Conservation (phyloP, 2,329 filamentous ascomycete genomes). For the Pyrenophora graminea region DNA sequence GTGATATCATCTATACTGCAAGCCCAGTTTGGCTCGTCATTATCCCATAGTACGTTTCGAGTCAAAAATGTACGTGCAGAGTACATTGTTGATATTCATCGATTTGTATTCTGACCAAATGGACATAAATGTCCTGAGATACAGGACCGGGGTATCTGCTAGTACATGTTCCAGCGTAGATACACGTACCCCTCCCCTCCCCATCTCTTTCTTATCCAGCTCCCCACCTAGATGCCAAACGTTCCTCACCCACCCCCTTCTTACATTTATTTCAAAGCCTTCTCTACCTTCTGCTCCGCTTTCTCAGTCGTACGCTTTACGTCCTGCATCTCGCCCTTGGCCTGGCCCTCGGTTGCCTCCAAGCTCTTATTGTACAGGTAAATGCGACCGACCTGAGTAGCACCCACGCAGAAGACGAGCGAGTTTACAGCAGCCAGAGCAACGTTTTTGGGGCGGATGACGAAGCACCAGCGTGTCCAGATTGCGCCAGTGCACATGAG, state of each 20-base stretch:
- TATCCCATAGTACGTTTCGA: no score
- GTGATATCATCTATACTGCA: no score
- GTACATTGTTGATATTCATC: no score
- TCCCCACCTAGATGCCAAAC: no score
- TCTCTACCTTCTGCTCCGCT: conserved; percentile 29
- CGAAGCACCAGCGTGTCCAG: conserved; percentile 98
- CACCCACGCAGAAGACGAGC: conserved; percentile 88
- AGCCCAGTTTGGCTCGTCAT: no score
- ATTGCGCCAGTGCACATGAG: conserved; percentile 90
- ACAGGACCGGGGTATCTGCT: no score
- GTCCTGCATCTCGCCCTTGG: conserved; percentile 42
- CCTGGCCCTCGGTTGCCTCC: conserved; percentile 55
- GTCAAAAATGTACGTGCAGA: no score
- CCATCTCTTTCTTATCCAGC: no score
- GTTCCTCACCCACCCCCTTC: background rate
- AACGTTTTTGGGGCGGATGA: conserved; percentile 92
- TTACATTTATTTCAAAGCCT: conserved; percentile 5
- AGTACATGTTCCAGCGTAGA: no score
- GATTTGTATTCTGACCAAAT: no score
- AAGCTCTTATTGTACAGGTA: conserved; percentile 65
- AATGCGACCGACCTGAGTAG: conserved; percentile 81
- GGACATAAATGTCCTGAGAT: no score
- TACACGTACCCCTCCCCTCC: no score
- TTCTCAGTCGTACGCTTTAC: conserved; percentile 39
- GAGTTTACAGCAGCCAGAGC: conserved; percentile 97